Percentiles rank a stretch among this genome's conserved stretches.
Evolutionary conservation across 192 early-diverging fungal species (phyloP).

Genomic region (Thamnidium elegans): DNA sequence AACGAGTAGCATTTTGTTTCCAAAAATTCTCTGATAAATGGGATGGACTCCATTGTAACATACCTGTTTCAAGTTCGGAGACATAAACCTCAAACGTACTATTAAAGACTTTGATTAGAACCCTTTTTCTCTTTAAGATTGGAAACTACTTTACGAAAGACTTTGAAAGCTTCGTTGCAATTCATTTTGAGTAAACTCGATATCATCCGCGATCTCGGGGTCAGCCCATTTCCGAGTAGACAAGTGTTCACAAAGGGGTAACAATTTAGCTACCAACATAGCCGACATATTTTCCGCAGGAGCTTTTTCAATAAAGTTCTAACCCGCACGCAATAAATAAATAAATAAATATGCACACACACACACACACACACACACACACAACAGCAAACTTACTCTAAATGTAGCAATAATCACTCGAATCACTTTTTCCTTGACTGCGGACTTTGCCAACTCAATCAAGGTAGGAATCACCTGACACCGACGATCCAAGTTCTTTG

Average conservation of each 20-base stretch:
- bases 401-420: constrained; percentile 86
- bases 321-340: neutral
- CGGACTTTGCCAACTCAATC: constrained; percentile 85
- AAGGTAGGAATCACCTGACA: constrained; percentile 80
- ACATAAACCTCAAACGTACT: constrained; percentile 94
- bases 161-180: constrained; percentile 74
- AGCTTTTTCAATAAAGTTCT: constrained; percentile 78
- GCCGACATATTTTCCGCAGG: constrained; percentile 75
- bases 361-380: too few species aligned
- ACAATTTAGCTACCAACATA: constrained; percentile 81
- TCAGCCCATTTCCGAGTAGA: constrained; percentile 87
- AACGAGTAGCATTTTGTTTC: constrained; percentile 76
- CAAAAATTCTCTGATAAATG: constrained; percentile 93
- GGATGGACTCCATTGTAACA: constrained; percentile 89
- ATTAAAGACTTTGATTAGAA: neutral
- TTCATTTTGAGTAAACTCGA: constrained; percentile 67
- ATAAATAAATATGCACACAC: too few species aligned
- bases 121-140: neutral
- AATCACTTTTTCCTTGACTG: constrained; percentile 96
- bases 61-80: constrained; percentile 80
- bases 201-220: constrained; percentile 76
- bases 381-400: too few species aligned
- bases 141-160: constrained; percentile 52
- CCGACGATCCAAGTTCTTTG: constrained; percentile 66
- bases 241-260: constrained; percentile 69